Conservation (phyloP, 225 moss, liverwort and hornwort species). For the Lunularia cruciata region DNA sequence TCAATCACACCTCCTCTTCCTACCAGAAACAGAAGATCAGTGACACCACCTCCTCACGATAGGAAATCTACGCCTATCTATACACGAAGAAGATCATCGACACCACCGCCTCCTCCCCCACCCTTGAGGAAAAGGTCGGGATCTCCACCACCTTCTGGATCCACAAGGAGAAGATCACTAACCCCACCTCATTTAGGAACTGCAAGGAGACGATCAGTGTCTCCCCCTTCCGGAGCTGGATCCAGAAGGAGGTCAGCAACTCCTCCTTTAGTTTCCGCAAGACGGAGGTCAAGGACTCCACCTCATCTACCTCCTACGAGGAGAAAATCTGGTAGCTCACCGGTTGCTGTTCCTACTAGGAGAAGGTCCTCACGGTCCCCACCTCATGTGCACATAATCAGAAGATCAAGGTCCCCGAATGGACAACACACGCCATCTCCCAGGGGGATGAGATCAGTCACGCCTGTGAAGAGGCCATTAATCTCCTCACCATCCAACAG, state of each 20-base stretch:
- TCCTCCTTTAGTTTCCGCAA: conserved; percentile 3
- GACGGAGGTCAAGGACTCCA: conserved; percentile 18
- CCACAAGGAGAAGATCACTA: conserved; percentile 24
- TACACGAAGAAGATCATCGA: conserved; percentile 20
- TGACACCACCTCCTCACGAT: conserved; percentile 1
- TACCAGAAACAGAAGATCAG: conserved; percentile 5
- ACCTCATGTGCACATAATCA: conserved; percentile 5
- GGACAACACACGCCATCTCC: neutral
- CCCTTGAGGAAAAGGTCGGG: conserved; percentile 10
- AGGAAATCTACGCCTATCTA: conserved; percentile 21
- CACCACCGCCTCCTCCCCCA: conserved; percentile 20
- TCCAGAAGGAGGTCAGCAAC: conserved; percentile 19
- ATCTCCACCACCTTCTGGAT: conserved; percentile 22
- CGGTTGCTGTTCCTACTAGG: neutral
- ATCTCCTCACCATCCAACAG: conserved; percentile 11
- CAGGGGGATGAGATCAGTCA: neutral
- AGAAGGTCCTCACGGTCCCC: conserved; percentile 22
- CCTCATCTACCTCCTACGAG: conserved; percentile 3
- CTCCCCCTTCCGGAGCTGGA: conserved; percentile 26
- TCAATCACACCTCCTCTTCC: conserved; percentile 3
- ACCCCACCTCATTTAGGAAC: conserved; percentile 7
- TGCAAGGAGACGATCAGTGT: conserved; percentile 7
- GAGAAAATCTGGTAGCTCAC: conserved; percentile 10
- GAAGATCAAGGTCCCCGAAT: conserved; percentile 1
- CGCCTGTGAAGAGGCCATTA: neutral